These are phyloP conservation scores for Hygrophorus pudorinus DNA, from an alignment of 768 basidiomycete genomes.

Conservation along the genomic window DNA sequence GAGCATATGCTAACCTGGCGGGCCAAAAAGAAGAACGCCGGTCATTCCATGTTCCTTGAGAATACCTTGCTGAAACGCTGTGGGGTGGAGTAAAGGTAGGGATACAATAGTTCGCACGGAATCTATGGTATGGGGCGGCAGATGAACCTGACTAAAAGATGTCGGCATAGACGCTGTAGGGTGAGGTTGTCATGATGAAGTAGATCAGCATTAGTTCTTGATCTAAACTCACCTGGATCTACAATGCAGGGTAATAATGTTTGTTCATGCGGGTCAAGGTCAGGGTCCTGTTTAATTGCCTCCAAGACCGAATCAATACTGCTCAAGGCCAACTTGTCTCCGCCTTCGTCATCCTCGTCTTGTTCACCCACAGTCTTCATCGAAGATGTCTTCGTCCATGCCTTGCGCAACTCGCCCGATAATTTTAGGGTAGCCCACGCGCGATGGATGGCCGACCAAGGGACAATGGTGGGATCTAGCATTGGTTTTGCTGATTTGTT, in stretches of 20 bases:
- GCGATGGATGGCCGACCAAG: slow-evolving; percentile 55
- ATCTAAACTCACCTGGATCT: slow-evolving; percentile 46
- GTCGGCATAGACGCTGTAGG: slow-evolving; percentile 61
- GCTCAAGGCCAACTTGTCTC: slow-evolving; percentile 27
- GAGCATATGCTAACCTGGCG: slow-evolving; percentile 37
- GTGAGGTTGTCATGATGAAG: slow-evolving; percentile 7
- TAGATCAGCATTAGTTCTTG: background rate
- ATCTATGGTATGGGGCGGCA: slow-evolving; percentile 83
- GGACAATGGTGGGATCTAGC: slow-evolving; percentile 48
- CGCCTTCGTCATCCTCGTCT: slow-evolving; percentile 24
- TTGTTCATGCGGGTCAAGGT: slow-evolving; percentile 76
- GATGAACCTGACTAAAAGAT: slow-evolving; percentile 79
- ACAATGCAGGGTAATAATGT: slow-evolving; percentile 79
- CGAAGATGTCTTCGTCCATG: slow-evolving; percentile 48
- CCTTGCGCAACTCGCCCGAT: slow-evolving; percentile 40
- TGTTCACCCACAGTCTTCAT: slow-evolving; percentile 17
- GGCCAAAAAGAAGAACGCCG: slow-evolving; percentile 87
- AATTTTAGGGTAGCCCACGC: slow-evolving; percentile 57
- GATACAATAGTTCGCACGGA: slow-evolving; percentile 88
- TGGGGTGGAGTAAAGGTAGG: slow-evolving; percentile 76
- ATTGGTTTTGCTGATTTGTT: slow-evolving; percentile 26
- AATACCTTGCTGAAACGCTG: slow-evolving; percentile 82
- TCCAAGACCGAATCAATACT: slow-evolving; percentile 67
- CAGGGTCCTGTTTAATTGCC: slow-evolving; percentile 59
- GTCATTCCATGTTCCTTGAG: slow-evolving; percentile 87